Evolutionary conservation across 768 basidiomycete genomes (phyloP), one percentile per base, ranked within the genome.

Genomic region (Lyophyllum semitale): DNA sequence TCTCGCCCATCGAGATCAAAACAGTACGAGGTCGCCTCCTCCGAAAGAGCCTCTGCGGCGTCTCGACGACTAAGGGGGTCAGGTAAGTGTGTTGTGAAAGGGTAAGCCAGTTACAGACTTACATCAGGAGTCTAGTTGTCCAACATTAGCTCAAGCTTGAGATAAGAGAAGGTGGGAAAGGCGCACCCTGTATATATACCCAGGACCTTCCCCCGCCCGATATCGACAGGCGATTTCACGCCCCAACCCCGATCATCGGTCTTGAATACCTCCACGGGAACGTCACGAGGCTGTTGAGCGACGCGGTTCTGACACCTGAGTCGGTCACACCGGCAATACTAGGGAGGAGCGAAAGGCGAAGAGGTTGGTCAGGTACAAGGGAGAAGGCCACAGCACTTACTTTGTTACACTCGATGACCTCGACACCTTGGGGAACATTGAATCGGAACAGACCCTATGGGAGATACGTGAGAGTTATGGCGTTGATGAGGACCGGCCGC

Each of bases 181-280:
- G 64, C 75, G 30, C 61, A 88, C 88, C 89, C 89, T 51, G 87
- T 81, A 61, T 86, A 90, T 9, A 85, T 71, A 2, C 88, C 89
- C 23, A 90, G 56, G 3, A 89, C 82, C 57, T 83, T 85, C 4
- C 88, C 88, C 45, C 53, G 68, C 20, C 68, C 67, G 0, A 89
- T 59, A 25, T 70, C 61, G 0, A 63, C 59, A 6, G 74, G 59
- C 0, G 82, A 67, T n/a, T 85, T 74, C 2, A 79, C 86, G 7
- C 88, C 88, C 88, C 87, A 90, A 3, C 88, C 88, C 52, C 79
- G 72, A 18, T 70, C 63, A 4, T 51, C 33, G 0, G 88, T 89
- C 58, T 85, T 82, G 76, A 89, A 89, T n/a, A 90, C 67, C 58
- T 88, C 82, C 8, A 90, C 73, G 2, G 80, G 73, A 11, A 84